A percentile compares a stretch with the other conserved stretches of the same genome.
phyloP scores from a whole-genome alignment of 2,329 filamentous ascomycete species.

The Diatrype stigma region DNA sequence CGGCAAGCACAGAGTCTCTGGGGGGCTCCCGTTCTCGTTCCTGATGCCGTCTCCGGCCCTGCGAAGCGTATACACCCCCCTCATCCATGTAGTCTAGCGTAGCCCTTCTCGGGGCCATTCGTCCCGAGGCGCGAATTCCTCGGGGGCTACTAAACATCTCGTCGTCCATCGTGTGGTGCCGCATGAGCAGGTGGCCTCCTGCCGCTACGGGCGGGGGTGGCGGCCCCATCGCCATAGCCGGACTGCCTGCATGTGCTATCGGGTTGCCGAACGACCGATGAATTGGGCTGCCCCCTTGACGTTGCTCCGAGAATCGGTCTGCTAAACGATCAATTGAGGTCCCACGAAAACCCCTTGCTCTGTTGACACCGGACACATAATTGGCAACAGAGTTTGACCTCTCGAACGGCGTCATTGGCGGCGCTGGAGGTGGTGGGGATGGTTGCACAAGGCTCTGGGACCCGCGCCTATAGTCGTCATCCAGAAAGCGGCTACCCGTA shows the following conservation, averaged over 20 bases:
- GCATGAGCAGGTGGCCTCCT: constrained; percentile 27
- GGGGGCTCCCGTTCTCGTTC: constrained; percentile 19
- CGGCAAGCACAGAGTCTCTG: constrained; percentile 25
- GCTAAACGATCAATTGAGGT: constrained; percentile 47
- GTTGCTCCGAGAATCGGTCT: constrained; percentile 45
- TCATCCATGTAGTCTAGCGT: constrained; percentile 23
- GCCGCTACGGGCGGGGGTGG: constrained; percentile 23
- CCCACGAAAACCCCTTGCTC: constrained; percentile 37
- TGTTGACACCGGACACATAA: constrained; percentile 42
- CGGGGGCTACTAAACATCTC: constrained; percentile 33
- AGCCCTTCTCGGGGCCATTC: constrained; percentile 20
- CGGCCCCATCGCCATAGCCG: constrained; percentile 26
- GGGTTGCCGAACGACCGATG: constrained; percentile 21
- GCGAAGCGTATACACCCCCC: constrained; percentile 15
- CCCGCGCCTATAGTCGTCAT: constrained; percentile 50
- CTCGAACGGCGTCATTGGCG: constrained; percentile 29
- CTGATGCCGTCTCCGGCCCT: constrained; percentile 18
- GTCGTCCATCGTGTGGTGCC: constrained; percentile 39
- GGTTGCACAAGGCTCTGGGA: constrained; percentile 34
- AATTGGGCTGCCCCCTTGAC: constrained; percentile 24
- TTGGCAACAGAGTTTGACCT: constrained; percentile 32
- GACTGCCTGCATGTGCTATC: constrained; percentile 21
- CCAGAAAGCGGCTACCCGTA: constrained; percentile 54
- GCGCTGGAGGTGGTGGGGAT: constrained; percentile 24
- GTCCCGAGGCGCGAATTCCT: constrained; percentile 26